phyloP scores from a whole-genome alignment of 345 rosid genomes.

The Toxicodendron radicans region DNA sequence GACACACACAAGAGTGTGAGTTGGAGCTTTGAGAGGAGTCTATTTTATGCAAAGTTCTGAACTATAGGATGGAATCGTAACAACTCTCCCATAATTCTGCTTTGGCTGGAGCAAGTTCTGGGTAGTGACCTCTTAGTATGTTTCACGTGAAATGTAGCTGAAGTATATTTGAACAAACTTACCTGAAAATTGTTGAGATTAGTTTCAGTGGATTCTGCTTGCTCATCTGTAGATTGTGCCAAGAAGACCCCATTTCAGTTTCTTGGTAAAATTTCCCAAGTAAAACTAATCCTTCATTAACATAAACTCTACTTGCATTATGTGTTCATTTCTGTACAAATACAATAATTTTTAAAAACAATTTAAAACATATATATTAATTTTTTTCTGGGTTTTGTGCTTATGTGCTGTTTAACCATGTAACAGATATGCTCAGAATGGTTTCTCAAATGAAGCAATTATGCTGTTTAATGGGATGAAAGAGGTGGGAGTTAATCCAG shows the following conservation, averaged over 20 bases:
- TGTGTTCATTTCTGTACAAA: background rate
- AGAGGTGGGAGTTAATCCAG: conserved; percentile 40
- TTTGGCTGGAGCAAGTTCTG: too few species aligned
- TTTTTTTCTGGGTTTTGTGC: conserved; percentile 4
- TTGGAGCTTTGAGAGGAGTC: too few species aligned
- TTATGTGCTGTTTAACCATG: conserved; percentile 9
- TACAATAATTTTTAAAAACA: background rate
- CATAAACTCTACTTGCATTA: background rate
- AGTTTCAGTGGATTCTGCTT: background rate
- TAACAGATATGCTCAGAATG: conserved; percentile 79
- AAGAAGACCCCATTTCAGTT: background rate
- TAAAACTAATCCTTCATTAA: background rate
- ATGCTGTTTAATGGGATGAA: conserved; percentile 55
- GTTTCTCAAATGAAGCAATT: conserved; percentile 71
- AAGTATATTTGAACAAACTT: background rate
- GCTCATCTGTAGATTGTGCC: background rate
- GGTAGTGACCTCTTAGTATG: too few species aligned
- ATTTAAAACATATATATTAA: background rate
- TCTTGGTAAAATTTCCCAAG: background rate
- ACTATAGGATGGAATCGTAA: background rate
- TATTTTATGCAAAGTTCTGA: background rate
- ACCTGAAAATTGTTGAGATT: background rate
- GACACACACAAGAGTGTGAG: background rate
- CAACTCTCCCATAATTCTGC: too few species aligned
- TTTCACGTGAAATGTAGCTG: too few species aligned